Evolutionary conservation across 345 rosid species (phyloP), one percentile per base, ranked within the genome.

Genomic region (Camelina neglecta): DNA sequence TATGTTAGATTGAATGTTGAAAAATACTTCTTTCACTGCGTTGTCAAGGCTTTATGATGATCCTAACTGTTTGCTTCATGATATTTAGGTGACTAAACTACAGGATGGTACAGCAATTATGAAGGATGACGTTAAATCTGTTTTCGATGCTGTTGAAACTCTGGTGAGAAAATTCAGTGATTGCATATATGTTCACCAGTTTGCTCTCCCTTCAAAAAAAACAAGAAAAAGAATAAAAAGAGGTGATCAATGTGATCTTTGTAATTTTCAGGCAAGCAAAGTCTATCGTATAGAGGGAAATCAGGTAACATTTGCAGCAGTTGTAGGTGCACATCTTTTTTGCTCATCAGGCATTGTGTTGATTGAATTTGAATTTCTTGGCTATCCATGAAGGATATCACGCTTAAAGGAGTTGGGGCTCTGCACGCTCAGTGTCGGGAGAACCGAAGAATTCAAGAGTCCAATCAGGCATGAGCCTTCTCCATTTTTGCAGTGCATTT

Each of bases 141-240:
- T 88, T 60, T 87, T 88, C 49, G 78, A 81, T 79, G 88, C 81
- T 36, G 93, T 95, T 65, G 90, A 92, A 85, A 85, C 79, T 63
- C 82, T 95, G 92, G 97, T 95, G 73, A 78, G 71, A 31, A 60
- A 24, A 24, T 8, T 48, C 54, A 62, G 65, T 66, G 36, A 42
- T 45, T 50, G 3, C 45, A 49, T 35, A 39, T 69, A 60, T 41
- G 24, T 13, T n/a, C 26, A 35, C 67, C 47, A 18, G 9, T 21
- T 38, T 11, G 13, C 72, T 12, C 48, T 29, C 36, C 65, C 49
- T 75, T 38, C 2, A 38, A 58, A 16, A 16, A 58, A 44, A 44
- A 12, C 8, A 35, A 7, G 2, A 1, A 31, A 39, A n/a, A 6
- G 3, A 56, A 24, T 2, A 23, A 64, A 61, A 53, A 26, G 36